Percentiles rank a stretch among this genome's conserved stretches.
These are phyloP conservation scores for Trichophyton verrucosum DNA, from an alignment of 2,329 filamentous ascomycete species.

Conservation along the genomic window DNA sequence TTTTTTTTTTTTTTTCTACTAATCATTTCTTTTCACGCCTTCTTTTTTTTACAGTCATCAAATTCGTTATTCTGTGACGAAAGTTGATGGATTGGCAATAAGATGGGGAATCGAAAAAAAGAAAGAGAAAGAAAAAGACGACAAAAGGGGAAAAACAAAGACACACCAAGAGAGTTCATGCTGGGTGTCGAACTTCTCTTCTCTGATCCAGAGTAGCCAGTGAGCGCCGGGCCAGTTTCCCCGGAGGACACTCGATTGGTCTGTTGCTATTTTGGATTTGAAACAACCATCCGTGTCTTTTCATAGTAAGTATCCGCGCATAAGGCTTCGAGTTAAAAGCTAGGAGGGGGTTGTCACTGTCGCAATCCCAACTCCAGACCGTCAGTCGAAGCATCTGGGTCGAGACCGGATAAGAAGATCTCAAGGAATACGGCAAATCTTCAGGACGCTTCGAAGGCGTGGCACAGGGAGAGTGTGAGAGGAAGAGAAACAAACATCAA, in stretches of 20 bases:
- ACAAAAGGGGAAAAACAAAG: neutral
- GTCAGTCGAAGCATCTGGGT: neutral
- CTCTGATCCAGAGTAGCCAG: constrained; percentile 1
- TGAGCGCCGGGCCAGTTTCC: constrained; percentile 3
- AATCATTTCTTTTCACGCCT: neutral
- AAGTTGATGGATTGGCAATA: neutral
- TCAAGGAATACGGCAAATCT: too few relatives aligned
- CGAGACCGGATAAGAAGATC: neutral
- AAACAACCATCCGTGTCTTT: constrained; percentile 3
- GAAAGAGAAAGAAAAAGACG: neutral
- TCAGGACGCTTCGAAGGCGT: neutral
- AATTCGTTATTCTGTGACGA: neutral
- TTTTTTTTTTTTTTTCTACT: neutral
- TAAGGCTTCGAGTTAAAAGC: neutral
- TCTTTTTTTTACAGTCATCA: neutral
- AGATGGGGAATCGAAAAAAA: constrained; percentile 1
- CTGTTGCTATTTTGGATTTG: constrained; percentile 3
- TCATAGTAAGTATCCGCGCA: neutral
- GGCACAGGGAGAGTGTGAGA: neutral
- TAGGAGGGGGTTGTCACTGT: neutral
- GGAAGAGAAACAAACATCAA: neutral
- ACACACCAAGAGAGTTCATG: neutral
- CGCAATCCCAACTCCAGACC: neutral
- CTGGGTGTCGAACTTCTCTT: neutral
- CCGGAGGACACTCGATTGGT: constrained; percentile 1